Evolutionary conservation across 768 basidiomycete species (phyloP), one percentile per base, ranked within the genome.

Genomic region (Calocera cornea): DNA sequence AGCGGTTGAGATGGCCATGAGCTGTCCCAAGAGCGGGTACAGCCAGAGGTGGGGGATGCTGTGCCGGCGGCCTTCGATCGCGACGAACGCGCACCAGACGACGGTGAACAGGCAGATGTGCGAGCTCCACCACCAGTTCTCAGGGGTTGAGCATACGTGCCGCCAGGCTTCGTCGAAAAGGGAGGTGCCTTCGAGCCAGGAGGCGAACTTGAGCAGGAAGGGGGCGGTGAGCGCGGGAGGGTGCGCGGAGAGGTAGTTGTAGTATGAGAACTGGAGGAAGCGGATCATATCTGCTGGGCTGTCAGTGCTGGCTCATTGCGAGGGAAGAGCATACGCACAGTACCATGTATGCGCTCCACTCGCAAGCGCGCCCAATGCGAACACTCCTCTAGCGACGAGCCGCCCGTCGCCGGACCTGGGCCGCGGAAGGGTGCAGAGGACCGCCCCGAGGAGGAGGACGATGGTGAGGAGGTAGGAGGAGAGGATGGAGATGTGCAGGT

Each of bases 121-220:
- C 73, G 86, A 82, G 69, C 83, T 84, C 84, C 86, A 87, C 87
- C 86, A 88, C 86, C 86, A 88, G 63, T 82, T 83, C 49, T 80
- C 68, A 0, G 78, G 75, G 34, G 80, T 79, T 24, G 73, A 77
- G 72, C 81, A 84, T 16, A 83, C 81, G 64, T 73, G 71, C 1
- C 68, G 65, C 81, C 81, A 82, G 1, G 86, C 86, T 74, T 87
- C 81, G 72, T 86, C 82, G 70, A 89, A 88, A 0, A 87, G 77
- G 0, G 77, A 77, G 0, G 86, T 86, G 24, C 82, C 67, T 19
- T 75, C 64, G 0, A 87, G 79, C 87, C 87, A 87, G 10, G 74
- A 73, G 2, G 81, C 77, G 24, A 86, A 64, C n/a, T 82, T 78
- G 11, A 72, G 65, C 8, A 77, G 27, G 3, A 73, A 54, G 10